Evolutionary conservation across 345 rosid species (phyloP).

Genomic region (Eucalyptus coolabah): DNA sequence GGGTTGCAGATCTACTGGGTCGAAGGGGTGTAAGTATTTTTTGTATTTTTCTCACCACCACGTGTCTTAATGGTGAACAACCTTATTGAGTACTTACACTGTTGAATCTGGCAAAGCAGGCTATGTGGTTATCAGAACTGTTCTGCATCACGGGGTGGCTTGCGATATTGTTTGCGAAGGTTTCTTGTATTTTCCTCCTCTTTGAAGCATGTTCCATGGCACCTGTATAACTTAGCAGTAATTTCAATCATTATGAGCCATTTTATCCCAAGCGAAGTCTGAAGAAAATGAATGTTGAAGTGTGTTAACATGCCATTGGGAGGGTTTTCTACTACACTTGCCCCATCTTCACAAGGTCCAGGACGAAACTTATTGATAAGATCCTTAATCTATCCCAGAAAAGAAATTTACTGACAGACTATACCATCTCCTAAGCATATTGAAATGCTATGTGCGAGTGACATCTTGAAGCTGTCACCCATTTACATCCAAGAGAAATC

Average conservation of each 20-base stretch:
- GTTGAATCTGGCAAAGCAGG: background rate
- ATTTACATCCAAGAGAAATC: background rate
- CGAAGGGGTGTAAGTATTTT: conserved; percentile 9
- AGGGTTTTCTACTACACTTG: background rate
- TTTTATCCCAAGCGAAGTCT: background rate
- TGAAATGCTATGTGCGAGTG: background rate
- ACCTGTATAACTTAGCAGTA: background rate
- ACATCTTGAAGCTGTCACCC: background rate
- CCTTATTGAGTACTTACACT: background rate
- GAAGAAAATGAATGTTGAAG: background rate
- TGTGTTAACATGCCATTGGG: background rate
- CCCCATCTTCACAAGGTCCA: background rate
- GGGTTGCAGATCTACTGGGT: conserved; percentile 15
- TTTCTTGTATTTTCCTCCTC: background rate
- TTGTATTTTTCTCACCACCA: background rate
- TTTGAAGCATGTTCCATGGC: background rate
- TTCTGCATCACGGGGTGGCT: conserved; percentile 20
- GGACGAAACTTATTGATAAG: background rate
- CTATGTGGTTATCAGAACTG: conserved; percentile 12
- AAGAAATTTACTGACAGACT: background rate
- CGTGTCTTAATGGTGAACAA: too few relatives aligned
- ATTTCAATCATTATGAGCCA: background rate
- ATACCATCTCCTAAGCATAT: background rate
- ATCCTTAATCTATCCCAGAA: background rate
- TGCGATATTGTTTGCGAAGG: conserved; percentile 6